Evolutionary conservation across 495 filamentous ascomycete genomes (phyloP).

Genomic region (Trichoderma gamsii): DNA sequence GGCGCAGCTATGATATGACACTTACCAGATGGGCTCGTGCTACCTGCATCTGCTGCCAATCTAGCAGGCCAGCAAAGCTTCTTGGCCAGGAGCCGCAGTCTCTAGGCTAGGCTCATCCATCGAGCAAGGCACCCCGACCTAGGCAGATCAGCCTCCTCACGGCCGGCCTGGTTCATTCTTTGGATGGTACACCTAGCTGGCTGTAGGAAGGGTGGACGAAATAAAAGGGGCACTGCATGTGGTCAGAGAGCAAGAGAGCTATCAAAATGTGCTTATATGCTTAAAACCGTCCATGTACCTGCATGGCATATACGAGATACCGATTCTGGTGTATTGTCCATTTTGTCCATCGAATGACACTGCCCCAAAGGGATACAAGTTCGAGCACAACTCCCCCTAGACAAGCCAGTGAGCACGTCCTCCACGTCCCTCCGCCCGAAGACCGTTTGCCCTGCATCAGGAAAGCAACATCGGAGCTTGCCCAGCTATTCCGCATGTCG

Average conservation of each 20-base stretch:
- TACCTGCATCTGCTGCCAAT: not conserved
- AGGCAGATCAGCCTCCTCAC: constrained; percentile 3
- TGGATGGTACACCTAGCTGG: not conserved
- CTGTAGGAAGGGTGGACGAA: not conserved
- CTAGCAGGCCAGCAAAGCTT: not conserved
- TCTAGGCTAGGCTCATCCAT: constrained; percentile 3
- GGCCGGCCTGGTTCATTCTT: not conserved
- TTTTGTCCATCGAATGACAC: no score
- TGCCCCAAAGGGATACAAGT: no score
- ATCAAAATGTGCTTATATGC: no score
- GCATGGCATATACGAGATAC: no score
- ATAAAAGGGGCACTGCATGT: not conserved
- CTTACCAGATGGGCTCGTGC: not conserved
- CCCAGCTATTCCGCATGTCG: not conserved
- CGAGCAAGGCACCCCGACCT: constrained; percentile 8
- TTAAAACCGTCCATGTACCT: no score
- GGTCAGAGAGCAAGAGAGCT: no score
- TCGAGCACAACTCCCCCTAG: not conserved
- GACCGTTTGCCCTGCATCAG: not conserved
- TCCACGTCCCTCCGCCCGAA: not conserved
- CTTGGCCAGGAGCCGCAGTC: not conserved
- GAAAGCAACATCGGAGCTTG: not conserved
- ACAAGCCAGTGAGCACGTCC: not conserved
- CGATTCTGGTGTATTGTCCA: no score
- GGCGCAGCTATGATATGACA: not conserved